Base-by-base conservation (phyloP, 2,329 filamentous ascomycete species). In the Aspergillus pseudonomiae region DNA sequence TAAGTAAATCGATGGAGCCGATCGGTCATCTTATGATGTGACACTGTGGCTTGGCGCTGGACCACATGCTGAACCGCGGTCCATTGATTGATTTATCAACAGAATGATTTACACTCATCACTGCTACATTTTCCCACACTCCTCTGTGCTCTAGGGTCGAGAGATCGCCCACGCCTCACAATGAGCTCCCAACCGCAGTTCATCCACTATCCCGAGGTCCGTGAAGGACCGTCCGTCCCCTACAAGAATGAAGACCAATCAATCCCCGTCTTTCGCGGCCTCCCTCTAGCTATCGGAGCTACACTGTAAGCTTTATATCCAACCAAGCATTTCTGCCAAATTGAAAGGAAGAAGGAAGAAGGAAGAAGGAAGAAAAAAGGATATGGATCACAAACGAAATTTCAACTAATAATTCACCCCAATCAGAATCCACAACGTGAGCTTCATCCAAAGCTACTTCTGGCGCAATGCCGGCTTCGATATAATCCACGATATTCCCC, bases 381-480 rank as follows among this genome's bases (percentile, higher is more conserved):
- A 21, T 21, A 21, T n/a, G 7, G 41, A 43, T 11, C 19, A 21
- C 10, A 21, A 43, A 11, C 3, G 9, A 28, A 12, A 26, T 7
- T 16, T 24, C 21, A 55, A 26, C 52, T 36, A 24, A 55, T 21
- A 11, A 26, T 41, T 21, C 6, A 55, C 12, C 32, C 14, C 32
- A 24, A 34, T 11, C 66, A 87, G 85, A 12, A 82, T 93, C 50
- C 81, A 86, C 1, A 86, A 85, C 30, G 79, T 89, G n/a, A 79
- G 81, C 12, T 82, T 85, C 50, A 66, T 94, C 10, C 89, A 91
- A 64, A 85, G 83, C 61, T 78, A 86, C 53, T 83, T 94, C 65
- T 96, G 90, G 89, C 80, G 79, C 56, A 92, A 93, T 79, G 89
- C 91, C 24, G 88, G 88, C 45, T 91, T 92, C 71, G 79, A 78